Evolutionary conservation across 2,329 filamentous ascomycete genomes (phyloP), one percentile per base, ranked within the genome.

Genomic region (Claviceps sp.): DNA sequence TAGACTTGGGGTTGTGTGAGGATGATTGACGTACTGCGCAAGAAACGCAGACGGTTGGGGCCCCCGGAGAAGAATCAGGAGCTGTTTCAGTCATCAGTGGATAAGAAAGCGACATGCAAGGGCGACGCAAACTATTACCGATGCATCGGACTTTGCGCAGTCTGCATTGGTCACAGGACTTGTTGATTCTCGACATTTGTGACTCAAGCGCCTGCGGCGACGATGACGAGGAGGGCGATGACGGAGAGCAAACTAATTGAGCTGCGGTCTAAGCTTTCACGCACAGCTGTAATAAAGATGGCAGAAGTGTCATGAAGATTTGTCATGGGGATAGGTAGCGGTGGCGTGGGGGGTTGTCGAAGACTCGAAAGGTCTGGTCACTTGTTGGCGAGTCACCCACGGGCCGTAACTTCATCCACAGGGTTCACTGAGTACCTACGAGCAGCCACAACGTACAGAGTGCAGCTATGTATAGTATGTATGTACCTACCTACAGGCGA

Each of bases 111-210:
- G 38, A 20, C 18, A 4, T 16, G 7, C 34, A 14, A 38, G 20
- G n/a, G 11, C 18, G 41, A 13, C 41, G 49, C 13, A 11, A 42
- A 18, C 5, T 3, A 50, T 47, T 52, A 60, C 57, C 52, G 38
- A 58, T 55, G 44, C 58, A 60, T 18, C 58, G 57, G 37, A 59
- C 54, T 47, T 60, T 60, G 24, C 58, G 57, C 22, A 55, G 48
- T 40, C 58, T 55, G 54, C 58, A 60, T 24, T 58, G 53, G 11
- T 59, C 58, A 48, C 58, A 60, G n/a, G 58, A 52, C n/a, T 52
- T 52, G 50, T 52, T 52, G 24, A 52, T 47, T 47, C 50, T 51
- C 22, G 50, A 51, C 50, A 51, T 51, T 22, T n/a, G 13, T 20
- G 48, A 5, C 7, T 43, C 26, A 11, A 22, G 14, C 30, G 49